phyloP scores from a whole-genome alignment of 257 asterid species.

The Salvia rosmarinus region DNA sequence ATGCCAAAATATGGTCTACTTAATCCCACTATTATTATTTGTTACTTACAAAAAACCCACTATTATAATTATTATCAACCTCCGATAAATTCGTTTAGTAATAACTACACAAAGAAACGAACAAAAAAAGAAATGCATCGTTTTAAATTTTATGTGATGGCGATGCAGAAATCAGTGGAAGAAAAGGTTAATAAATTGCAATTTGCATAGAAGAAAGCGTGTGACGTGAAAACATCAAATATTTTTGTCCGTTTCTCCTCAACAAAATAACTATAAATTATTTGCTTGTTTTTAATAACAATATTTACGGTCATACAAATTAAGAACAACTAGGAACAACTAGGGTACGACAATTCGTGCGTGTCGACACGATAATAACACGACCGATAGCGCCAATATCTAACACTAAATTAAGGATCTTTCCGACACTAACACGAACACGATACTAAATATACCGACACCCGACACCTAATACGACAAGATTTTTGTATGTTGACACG shows the following conservation, averaged over 20 bases:
- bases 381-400: no score
- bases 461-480: no score
- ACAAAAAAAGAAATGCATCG: constrained; percentile 17
- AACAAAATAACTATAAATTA: neutral
- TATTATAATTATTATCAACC: neutral
- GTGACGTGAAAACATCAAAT: constrained; percentile 5
- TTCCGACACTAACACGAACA: no score
- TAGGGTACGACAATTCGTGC: no score
- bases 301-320: neutral
- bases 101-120: neutral
- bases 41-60: no score
- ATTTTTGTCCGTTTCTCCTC: neutral
- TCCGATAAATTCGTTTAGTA: neutral
- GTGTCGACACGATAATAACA: no score
- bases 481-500: no score
- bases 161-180: constrained; percentile 32
- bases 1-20: neutral
- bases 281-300: no score
- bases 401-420: no score
- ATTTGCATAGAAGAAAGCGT: constrained; percentile 25
- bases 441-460: no score
- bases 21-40: neutral
- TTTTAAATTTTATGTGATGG: neutral
- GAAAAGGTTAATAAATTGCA: constrained; percentile 15
- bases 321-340: neutral